Evolutionary conservation across 192 early-diverging fungal species (phyloP).

Genomic region (Linderina pennispora): DNA sequence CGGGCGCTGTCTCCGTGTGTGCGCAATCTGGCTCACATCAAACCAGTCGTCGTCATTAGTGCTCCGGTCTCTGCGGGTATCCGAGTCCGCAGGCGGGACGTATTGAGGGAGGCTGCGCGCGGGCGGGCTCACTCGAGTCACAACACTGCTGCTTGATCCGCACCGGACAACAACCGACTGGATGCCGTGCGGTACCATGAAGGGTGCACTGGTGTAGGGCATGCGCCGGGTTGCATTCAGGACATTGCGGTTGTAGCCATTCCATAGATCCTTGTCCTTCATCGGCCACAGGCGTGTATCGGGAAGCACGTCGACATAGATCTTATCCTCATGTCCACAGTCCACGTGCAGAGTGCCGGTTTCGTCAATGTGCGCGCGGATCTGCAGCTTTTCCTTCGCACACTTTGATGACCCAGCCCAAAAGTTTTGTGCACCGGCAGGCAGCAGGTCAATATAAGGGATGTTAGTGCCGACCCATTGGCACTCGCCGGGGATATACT

Average conservation of each 20-base stretch:
- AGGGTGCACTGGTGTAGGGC: slow-evolving; percentile 15
- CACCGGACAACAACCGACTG: slow-evolving; percentile 49
- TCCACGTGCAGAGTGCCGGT: slow-evolving; percentile 33
- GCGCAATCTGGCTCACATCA: background rate
- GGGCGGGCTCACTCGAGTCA: slow-evolving; percentile 28
- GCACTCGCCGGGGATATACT: slow-evolving; percentile 29
- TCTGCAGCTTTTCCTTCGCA: slow-evolving; percentile 13
- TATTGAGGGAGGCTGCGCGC: slow-evolving; percentile 5
- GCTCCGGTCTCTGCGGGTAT: slow-evolving; percentile 7
- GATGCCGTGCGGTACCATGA: slow-evolving; percentile 24
- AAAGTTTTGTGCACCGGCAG: slow-evolving; percentile 50
- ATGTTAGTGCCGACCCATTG: slow-evolving; percentile 46
- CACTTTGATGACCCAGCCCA: slow-evolving; percentile 47
- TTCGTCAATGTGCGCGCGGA: slow-evolving; percentile 35
- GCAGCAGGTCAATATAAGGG: slow-evolving; percentile 48
- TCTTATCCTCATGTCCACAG: slow-evolving; percentile 2
- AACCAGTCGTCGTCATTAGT: background rate
- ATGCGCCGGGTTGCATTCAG: slow-evolving; percentile 16
- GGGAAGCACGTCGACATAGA: slow-evolving; percentile 45
- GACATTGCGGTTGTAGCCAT: slow-evolving; percentile 40
- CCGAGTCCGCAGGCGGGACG: slow-evolving; percentile 13
- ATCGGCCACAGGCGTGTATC: slow-evolving; percentile 48
- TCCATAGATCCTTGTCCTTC: slow-evolving; percentile 43
- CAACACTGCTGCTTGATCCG: slow-evolving; percentile 26
- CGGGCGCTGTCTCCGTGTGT: slow-evolving; percentile 10